Evolutionary conservation across 2,329 filamentous ascomycete genomes (phyloP).

Genomic region (Arthroderma sp.): DNA sequence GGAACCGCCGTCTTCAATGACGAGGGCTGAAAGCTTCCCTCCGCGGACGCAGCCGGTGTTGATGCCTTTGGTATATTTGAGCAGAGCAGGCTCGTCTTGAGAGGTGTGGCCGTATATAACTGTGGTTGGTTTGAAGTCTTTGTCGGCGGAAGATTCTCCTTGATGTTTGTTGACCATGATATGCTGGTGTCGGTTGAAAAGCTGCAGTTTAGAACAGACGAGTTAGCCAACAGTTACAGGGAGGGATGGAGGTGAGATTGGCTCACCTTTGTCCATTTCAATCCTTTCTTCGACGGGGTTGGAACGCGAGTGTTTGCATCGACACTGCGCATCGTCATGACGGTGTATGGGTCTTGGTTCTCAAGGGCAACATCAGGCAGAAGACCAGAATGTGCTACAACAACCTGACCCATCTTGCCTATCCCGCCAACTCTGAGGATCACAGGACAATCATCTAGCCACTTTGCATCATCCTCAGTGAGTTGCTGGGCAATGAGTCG

Average conservation of each 20-base stretch:
- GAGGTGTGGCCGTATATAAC: conserved; percentile 85
- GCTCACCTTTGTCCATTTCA: conserved; percentile 51
- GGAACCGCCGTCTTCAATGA: conserved; percentile 49
- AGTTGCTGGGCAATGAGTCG: conserved; percentile 45
- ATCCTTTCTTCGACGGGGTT: conserved; percentile 39
- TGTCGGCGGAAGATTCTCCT: not conserved
- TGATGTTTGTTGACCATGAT: conserved; percentile 1
- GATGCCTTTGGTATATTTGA: conserved; percentile 66
- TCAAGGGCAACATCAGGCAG: conserved; percentile 60
- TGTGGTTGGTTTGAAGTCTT: conserved; percentile 39
- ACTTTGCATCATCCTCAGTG: conserved; percentile 48
- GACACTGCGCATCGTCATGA: conserved; percentile 87
- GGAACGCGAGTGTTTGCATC: conserved; percentile 49
- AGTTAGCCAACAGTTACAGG: not conserved
- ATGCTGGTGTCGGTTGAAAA: not conserved
- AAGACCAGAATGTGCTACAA: conserved; percentile 75
- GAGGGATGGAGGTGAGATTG: conserved; percentile 6
- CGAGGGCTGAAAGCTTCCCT: conserved; percentile 59
- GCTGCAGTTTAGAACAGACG: not conserved
- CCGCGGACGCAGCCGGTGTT: conserved; percentile 74
- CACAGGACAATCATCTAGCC: conserved; percentile 60
- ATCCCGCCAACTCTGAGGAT: conserved; percentile 60
- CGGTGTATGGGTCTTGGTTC: conserved; percentile 61
- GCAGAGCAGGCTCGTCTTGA: conserved; percentile 52
- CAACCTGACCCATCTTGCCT: conserved; percentile 47